Evolutionary conservation across 768 basidiomycete genomes (phyloP).

Genomic region (Kwoniella heveanensis): DNA sequence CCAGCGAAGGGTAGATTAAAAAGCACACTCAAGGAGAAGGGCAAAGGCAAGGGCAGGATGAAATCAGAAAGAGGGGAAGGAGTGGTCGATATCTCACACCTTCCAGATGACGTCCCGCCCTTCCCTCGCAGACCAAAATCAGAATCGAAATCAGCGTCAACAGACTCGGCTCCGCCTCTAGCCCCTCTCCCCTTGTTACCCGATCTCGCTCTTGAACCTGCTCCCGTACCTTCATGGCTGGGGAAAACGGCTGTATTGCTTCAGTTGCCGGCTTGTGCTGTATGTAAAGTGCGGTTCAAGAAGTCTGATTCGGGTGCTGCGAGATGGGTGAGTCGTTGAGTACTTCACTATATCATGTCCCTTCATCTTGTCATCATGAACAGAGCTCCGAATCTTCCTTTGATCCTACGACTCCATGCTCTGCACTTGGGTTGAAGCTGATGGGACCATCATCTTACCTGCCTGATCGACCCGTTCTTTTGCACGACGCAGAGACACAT

Average conservation of each 20-base stretch:
- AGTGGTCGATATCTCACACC: not conserved
- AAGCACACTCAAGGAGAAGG: not conserved
- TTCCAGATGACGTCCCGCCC: not conserved
- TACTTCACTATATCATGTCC: too few species aligned
- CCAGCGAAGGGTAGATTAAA: not conserved
- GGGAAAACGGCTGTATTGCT: constrained; percentile 34
- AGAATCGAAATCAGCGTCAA: constrained; percentile 1
- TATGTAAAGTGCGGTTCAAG: constrained; percentile 37
- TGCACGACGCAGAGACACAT: constrained; percentile 37
- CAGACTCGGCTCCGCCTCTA: not conserved
- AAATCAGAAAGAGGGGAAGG: not conserved
- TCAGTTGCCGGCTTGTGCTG: constrained; percentile 25
- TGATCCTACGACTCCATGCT: too few species aligned
- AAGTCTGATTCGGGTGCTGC: constrained; percentile 39
- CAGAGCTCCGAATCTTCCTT: too few species aligned
- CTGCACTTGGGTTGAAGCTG: too few species aligned
- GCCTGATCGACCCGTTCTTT: too few species aligned
- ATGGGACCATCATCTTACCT: too few species aligned
- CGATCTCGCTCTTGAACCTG: constrained; percentile 19
- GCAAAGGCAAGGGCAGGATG: not conserved
- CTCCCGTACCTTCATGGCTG: constrained; percentile 35
- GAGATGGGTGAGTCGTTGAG: constrained; percentile 39
- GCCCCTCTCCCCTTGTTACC: constrained; percentile 22
- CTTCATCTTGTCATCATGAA: too few species aligned
- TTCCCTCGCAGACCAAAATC: not conserved